A percentile compares a stretch with the other conserved stretches of the same genome.
Conservation (phyloP, 2,329 filamentous ascomycete species). For the Seiridium cupressi region DNA sequence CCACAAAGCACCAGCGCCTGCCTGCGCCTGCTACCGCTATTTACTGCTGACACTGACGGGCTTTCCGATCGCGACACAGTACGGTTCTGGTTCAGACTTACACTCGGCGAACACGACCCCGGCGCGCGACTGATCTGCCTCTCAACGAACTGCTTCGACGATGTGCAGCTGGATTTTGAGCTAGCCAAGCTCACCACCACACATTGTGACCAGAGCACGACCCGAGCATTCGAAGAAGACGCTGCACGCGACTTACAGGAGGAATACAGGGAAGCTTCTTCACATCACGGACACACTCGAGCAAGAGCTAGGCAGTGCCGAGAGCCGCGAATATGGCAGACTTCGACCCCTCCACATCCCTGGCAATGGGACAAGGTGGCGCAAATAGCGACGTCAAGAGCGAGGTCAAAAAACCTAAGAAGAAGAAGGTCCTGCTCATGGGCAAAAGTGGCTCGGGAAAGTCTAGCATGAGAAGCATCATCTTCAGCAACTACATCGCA, state of each 20-base stretch:
- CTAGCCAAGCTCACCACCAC: background rate
- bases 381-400: slow-evolving; percentile 35
- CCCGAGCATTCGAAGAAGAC: too few relatives aligned
- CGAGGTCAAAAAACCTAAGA: slow-evolving; percentile 69
- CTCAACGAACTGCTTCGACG: background rate
- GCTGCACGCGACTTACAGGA: too few relatives aligned
- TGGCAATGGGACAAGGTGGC: slow-evolving; percentile 11
- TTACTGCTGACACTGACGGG: too few relatives aligned
- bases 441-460: slow-evolving; percentile 97
- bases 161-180: background rate
- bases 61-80: too few relatives aligned
- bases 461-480: slow-evolving; percentile 97
- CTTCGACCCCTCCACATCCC: slow-evolving; percentile 22
- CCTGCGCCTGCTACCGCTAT: too few relatives aligned
- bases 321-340: slow-evolving; percentile 20
- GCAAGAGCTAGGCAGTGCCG: too few relatives aligned
- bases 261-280: too few relatives aligned
- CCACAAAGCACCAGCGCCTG: too few relatives aligned
- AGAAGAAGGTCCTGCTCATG: slow-evolving; percentile 86
- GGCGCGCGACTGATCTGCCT: too few relatives aligned
- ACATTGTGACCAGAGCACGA: background rate
- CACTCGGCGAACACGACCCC: too few relatives aligned
- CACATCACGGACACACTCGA: too few relatives aligned
- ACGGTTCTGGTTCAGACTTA: too few relatives aligned
- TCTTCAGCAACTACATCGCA: slow-evolving; percentile 98